Evolutionary conservation across 2,329 filamentous ascomycete genomes (phyloP), one percentile per base, ranked within the genome.

Genomic region (Fusarium xylarioides): DNA sequence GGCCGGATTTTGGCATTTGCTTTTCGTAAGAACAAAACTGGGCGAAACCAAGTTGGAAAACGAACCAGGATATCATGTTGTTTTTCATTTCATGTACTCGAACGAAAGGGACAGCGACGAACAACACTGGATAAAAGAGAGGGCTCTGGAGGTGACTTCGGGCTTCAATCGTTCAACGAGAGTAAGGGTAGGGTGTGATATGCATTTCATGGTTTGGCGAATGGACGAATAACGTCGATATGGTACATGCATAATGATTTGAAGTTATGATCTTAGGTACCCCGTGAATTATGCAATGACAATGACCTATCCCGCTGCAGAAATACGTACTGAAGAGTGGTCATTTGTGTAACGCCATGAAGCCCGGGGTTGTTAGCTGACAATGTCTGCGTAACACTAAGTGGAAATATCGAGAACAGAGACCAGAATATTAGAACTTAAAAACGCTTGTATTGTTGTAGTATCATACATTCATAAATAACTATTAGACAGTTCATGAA

Each of bases 61-160:
- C 30, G 60, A 43, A 54, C 26, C 42, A 34, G 30, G 35, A 53
- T 46, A 30, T 26, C 35, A 56, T 62, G 46, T 58, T 49, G 44
- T 32, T 56, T 56, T 61, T 66, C 44, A 56, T 66, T 67, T 60
- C 50, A 73, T 59, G 74, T 67, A 73, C 71, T 77, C 67, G 68
- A 74, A 57, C 26, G 50, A 37, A 28, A 46, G 46, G 55, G 63
- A 53, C 58, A 50, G 47, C 62, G 63, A 42, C 16, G 63, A 40
- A 63, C 47, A 62, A 66, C 32, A 57, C 47, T 58, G 28, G 56
- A 47, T 66, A 43, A 56, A 74, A 67, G 50, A 76, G 59, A 65
- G 38, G 43, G 66, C 61, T 64, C 62, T 49, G 59, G 55, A 63
- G 69, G 66, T 68, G 54, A 75, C 74, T 76, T 67, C 62, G 23